phyloP scores from a whole-genome alignment of 108 stramenopile genomes.

The Poteriospumella lacustris region DNA sequence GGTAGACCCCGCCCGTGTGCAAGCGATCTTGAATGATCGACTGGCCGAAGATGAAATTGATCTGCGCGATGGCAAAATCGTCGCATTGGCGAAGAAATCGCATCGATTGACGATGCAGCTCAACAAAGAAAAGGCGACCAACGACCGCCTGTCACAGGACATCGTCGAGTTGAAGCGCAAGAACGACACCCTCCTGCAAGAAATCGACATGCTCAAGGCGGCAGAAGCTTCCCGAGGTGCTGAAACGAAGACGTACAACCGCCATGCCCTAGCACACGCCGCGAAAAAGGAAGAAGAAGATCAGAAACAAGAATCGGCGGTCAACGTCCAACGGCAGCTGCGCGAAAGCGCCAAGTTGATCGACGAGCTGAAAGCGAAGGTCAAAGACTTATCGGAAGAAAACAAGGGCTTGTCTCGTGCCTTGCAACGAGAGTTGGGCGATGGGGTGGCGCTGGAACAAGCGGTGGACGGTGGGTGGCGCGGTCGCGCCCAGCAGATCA shows the following conservation, averaged over 20 bases:
- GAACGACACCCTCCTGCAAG: neutral
- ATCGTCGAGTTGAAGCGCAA: neutral
- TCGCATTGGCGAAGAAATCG: conserved; percentile 19
- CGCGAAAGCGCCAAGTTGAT: neutral
- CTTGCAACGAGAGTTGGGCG: conserved; percentile 8
- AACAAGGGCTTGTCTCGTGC: neutral
- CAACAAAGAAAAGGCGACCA: conserved; percentile 10
- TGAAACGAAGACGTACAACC: neutral
- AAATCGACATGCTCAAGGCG: neutral
- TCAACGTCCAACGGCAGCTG: neutral
- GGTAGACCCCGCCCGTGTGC: neutral
- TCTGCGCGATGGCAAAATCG: conserved; percentile 18
- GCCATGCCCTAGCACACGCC: neutral
- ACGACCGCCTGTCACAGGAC: neutral
- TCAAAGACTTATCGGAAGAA: conserved; percentile 14
- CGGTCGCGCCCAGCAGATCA: conserved; percentile 11
- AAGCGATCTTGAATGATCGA: neutral
- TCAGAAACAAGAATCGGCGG: neutral
- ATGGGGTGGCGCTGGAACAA: neutral
- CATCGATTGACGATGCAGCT: conserved; percentile 13
- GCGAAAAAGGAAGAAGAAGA: neutral
- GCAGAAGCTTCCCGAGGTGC: neutral
- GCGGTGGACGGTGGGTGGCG: neutral
- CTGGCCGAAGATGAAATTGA: neutral
- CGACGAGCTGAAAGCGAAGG: conserved; percentile 19